Evolutionary conservation across 768 basidiomycete genomes (phyloP).

Genomic region (Lentinula guzmanii): DNA sequence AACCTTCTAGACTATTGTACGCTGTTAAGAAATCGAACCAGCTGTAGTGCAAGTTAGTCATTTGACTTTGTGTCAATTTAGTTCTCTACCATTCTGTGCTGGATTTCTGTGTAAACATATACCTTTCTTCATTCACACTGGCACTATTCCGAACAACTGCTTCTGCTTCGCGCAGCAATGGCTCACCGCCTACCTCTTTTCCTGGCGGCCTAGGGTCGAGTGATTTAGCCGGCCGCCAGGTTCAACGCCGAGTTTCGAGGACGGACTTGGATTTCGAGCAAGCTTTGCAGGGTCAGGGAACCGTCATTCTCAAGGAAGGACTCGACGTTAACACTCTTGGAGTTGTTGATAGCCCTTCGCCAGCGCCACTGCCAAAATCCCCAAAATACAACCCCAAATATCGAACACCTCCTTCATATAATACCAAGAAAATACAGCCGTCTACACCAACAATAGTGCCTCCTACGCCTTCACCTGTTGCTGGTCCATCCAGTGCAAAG

Average conservation of each 20-base stretch:
- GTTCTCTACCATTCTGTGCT: not conserved
- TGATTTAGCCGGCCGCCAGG: constrained; percentile 29
- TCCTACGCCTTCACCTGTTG: constrained; percentile 55
- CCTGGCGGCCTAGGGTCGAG: constrained; percentile 43
- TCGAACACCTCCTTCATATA: constrained; percentile 3
- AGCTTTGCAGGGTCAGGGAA: constrained; percentile 60
- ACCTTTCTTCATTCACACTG: constrained; percentile 36
- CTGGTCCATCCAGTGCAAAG: constrained; percentile 23
- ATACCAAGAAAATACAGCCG: constrained; percentile 38
- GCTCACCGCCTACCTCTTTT: constrained; percentile 41
- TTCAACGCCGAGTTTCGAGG: constrained; percentile 57
- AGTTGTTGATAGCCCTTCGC: constrained; percentile 36
- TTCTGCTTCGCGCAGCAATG: constrained; percentile 34
- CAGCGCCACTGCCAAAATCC: constrained; percentile 29
- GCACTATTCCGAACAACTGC: constrained; percentile 58
- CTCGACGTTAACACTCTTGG: constrained; percentile 67
- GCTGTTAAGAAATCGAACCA: not conserved
- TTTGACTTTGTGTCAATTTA: not conserved
- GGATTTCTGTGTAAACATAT: not conserved
- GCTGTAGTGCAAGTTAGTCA: not conserved
- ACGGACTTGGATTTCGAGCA: constrained; percentile 81
- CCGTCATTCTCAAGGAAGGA: constrained; percentile 65
- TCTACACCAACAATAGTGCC: constrained; percentile 60
- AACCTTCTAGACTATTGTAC: not conserved
- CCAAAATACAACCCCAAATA: constrained; percentile 13